Conservation (phyloP, 2,329 filamentous ascomycete species). For the Nectriaceae sp. region DNA sequence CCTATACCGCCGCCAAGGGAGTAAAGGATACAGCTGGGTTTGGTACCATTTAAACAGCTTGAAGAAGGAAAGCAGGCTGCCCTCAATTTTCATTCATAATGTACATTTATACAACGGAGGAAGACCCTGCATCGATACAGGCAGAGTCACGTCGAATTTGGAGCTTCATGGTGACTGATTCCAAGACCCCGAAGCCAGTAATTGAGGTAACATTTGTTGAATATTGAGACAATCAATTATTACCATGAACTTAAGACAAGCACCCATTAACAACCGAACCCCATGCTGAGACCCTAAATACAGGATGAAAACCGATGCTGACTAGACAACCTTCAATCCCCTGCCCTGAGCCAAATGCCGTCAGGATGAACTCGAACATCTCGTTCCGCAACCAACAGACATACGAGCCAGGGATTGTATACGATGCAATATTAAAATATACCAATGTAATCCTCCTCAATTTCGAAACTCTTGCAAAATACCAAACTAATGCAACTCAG, state of each 20-base stretch:
- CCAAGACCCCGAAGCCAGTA: no score
- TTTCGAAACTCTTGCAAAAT: neutral
- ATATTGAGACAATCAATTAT: neutral
- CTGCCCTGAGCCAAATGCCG: constrained; percentile 6
- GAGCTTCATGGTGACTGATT: no score
- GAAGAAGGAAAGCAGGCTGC: constrained; percentile 9
- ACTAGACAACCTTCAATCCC: neutral
- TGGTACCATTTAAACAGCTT: constrained; percentile 39
- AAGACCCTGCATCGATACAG: no score
- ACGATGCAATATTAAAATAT: neutral
- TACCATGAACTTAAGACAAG: neutral
- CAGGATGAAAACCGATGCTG: constrained; percentile 2
- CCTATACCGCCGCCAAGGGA: constrained; percentile 36
- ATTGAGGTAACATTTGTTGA: no score
- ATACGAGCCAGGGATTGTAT: no score
- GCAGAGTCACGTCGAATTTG: no score
- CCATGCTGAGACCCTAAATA: constrained; percentile 2
- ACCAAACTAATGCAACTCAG: constrained; percentile 10
- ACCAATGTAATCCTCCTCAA: constrained; percentile 7
- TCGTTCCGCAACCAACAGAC: neutral
- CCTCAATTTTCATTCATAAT: constrained; percentile 23
- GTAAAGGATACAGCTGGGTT: constrained; percentile 47
- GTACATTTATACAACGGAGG: neutral
- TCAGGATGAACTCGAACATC: neutral
- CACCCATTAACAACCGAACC: constrained; percentile 10